Base-by-base conservation (phyloP, 495 filamentous ascomycete genomes). In the Pyronema domesticum region DNA sequence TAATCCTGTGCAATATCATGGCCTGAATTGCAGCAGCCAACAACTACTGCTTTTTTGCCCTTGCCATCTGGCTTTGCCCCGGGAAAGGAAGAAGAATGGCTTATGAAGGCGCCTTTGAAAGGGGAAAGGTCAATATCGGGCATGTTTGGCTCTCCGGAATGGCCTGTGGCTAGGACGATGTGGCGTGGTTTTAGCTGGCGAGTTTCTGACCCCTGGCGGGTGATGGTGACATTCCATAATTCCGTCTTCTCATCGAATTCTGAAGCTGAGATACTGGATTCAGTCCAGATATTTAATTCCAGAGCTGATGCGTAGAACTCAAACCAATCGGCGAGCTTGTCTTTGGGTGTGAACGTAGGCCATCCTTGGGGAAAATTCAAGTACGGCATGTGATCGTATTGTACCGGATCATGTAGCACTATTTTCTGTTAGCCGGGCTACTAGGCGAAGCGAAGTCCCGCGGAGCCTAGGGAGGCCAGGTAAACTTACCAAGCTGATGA, bases 1-100 rank as follows among this genome's bases (percentile, higher is more conserved):
- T 74, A 89, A 59, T 89, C 81, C 63, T 89, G 83, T 34, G 82
- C 80, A 57, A 93, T 93, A 63, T 93, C 86, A 59, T 89, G 80
- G 9, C 73, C 78, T 1, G 83, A 88, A 63, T 89, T 91, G 67
- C 86, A 86, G 33, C 78, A 80, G 4, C 86, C 86, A 6, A 94
- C 74, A 0, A 94, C 76, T 15, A 91, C 68, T 1, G 77, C 86
- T 58, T 80, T 83, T 62, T 80, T 85, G 0, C 76, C 77, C 17
- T 66, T 65, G 0, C 69, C 67, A 35, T 70, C 52, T 7, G 67
- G 37, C 17, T 71, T 70, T 9, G 81, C 78, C 5, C 80, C 80
- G 0, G 71, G 64, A 62, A 83, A 85, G 34, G 84, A 74, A 10
- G 80, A 80, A 33, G 80, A 85, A 60, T 91, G 86, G 66, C 77